These are phyloP conservation scores for Leishmania gerbilli DNA, from an alignment of 208 protist species.

Conservation along the genomic window DNA sequence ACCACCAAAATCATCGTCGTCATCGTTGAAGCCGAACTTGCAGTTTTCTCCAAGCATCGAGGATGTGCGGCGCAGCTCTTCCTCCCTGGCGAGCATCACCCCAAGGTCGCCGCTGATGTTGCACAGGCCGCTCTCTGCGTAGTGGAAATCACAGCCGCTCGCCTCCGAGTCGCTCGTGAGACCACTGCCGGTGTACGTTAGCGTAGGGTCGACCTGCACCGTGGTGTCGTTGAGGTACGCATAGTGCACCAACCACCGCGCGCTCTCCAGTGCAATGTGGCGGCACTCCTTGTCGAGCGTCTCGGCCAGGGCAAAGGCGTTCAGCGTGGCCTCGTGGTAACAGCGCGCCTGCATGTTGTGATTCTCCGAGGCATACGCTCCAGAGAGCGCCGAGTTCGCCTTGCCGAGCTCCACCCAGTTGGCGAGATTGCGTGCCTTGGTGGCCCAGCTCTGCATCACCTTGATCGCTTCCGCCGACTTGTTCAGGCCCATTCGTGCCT, in stretches of 20 bases:
- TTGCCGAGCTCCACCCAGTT: constrained; percentile 72
- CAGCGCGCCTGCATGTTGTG: constrained; percentile 64
- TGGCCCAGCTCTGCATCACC: constrained; percentile 73
- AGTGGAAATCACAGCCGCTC: constrained; percentile 21
- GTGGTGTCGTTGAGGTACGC: constrained; percentile 80
- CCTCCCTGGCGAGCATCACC: constrained; percentile 58
- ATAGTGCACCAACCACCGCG: constrained; percentile 85
- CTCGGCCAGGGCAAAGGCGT: constrained; percentile 41
- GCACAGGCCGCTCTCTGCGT: constrained; percentile 43
- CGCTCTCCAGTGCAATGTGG: constrained; percentile 59
- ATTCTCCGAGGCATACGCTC: constrained; percentile 55
- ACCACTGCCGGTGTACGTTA: constrained; percentile 20
- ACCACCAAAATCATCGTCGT: constrained; percentile 21
- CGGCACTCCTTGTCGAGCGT: constrained; percentile 39
- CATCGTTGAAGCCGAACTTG: constrained; percentile 11
- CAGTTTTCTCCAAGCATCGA: constrained; percentile 23
- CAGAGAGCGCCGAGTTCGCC: constrained; percentile 67
- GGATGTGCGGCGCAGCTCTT: constrained; percentile 39
- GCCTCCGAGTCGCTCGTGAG: constrained; percentile 26
- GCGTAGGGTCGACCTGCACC: constrained; percentile 44
- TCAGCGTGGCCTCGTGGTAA: constrained; percentile 64
- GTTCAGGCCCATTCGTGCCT: constrained; percentile 70
- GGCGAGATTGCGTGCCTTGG: constrained; percentile 60
- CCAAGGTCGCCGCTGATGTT: constrained; percentile 76
- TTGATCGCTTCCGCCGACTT: constrained; percentile 69